These are phyloP conservation scores for Colletotrichum lindemuthianum DNA, from an alignment of 2,329 filamentous ascomycete genomes.

Conservation along the genomic window DNA sequence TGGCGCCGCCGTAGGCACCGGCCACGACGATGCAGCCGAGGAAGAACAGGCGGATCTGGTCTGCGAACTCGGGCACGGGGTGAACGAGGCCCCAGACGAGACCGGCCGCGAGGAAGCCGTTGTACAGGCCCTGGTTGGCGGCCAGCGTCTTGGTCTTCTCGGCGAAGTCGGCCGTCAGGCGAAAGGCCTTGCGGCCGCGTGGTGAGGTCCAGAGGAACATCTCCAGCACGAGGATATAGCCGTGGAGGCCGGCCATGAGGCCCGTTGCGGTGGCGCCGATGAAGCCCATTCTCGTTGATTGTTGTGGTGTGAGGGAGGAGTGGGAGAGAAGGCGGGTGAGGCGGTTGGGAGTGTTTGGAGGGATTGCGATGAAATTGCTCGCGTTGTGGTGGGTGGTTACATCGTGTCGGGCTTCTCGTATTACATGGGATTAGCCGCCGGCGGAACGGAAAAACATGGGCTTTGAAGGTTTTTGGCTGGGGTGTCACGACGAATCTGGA, in stretches of 20 bases:
- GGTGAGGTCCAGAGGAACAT: conserved; percentile 62
- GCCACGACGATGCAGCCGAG: conserved; percentile 56
- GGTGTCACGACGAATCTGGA: conserved; percentile 10
- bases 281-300: conserved; percentile 43
- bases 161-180: conserved; percentile 56
- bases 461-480: neutral
- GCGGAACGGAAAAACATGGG: conserved; percentile 35
- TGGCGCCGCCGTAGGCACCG: conserved; percentile 56
- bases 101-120: conserved; percentile 62
- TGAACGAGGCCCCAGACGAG: conserved; percentile 59
- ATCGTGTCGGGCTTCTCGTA: neutral
- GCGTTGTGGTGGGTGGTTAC: neutral
- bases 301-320: neutral
- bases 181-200: conserved; percentile 56
- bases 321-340: neutral
- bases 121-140: conserved; percentile 63
- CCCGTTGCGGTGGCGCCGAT: conserved; percentile 48
- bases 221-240: conserved; percentile 60
- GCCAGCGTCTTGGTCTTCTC: conserved; percentile 55
- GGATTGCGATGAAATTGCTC: neutral
- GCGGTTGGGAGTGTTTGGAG: neutral
- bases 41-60: conserved; percentile 60
- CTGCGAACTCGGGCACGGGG: conserved; percentile 52
- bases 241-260: conserved; percentile 53
- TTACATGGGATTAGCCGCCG: neutral